A percentile compares a stretch with the other conserved stretches of the same genome.
phyloP scores from a whole-genome alignment of 495 filamentous ascomycete genomes.

The Diplogelasinospora grovesii region DNA sequence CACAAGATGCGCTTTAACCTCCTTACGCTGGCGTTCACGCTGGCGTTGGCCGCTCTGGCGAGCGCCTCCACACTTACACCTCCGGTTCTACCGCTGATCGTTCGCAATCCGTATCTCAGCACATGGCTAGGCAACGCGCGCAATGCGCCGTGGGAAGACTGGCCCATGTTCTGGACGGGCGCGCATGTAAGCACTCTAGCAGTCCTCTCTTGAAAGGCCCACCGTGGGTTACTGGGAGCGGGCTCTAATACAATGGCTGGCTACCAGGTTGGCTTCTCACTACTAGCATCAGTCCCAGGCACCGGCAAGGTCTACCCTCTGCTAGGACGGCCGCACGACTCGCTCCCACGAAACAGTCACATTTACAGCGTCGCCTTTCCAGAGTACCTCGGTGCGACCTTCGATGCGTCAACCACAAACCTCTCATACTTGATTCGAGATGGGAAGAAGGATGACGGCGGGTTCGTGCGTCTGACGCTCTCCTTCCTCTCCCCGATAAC shows the following conservation, averaged over 20 bases:
- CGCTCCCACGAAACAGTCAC: constrained; percentile 43
- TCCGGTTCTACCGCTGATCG: constrained; percentile 78
- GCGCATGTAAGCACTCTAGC: constrained; percentile 40
- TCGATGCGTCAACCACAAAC: constrained; percentile 91
- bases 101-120: constrained; percentile 88
- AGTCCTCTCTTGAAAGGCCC: too few relatives aligned
- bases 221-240: background rate
- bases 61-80: constrained; percentile 56
- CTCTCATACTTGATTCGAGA: constrained; percentile 69
- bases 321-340: constrained; percentile 81
- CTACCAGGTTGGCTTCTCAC: constrained; percentile 63
- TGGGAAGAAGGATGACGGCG: constrained; percentile 27
- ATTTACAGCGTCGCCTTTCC: constrained; percentile 61
- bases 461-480: constrained; percentile 58
- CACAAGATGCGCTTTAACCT: constrained; percentile 26
- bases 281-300: constrained; percentile 70
- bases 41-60: constrained; percentile 32
- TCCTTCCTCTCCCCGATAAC: constrained; percentile 93
- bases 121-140: constrained; percentile 79
- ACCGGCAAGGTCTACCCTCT: constrained; percentile 74
- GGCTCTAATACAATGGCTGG: background rate
- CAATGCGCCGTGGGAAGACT: constrained; percentile 77
- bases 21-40: too few relatives aligned
- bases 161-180: constrained; percentile 95
- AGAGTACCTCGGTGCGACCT: constrained; percentile 69